These are phyloP conservation scores for Vigna mungo DNA, from an alignment of 306 rosid species.

Conservation along the genomic window DNA sequence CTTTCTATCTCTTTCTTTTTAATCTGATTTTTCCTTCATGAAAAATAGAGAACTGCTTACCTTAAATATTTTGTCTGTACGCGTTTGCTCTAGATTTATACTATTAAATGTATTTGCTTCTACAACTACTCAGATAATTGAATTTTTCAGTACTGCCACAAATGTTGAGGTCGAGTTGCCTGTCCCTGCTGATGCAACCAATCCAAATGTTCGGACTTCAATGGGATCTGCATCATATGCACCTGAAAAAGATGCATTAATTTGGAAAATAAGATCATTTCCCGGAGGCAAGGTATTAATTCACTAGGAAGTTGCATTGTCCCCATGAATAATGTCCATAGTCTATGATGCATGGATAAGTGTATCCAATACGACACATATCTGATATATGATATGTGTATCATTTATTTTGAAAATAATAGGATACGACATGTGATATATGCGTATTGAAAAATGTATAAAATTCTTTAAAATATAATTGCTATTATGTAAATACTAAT, in stretches of 20 bases:
- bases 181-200: slow-evolving; percentile 91
- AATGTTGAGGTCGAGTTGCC: slow-evolving; percentile 98
- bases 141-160: slow-evolving; percentile 87
- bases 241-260: slow-evolving; percentile 90
- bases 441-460: no score
- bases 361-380: no score
- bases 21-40: slow-evolving; percentile 5
- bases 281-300: slow-evolving; percentile 98
- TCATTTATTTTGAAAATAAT: no score
- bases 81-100: slow-evolving; percentile 37
- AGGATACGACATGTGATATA: no score
- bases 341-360: not conserved
- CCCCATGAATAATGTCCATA: slow-evolving; percentile 3
- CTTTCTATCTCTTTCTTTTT: slow-evolving; percentile 9
- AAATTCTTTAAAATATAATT: no score
- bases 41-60: slow-evolving; percentile 29
- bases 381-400: no score
- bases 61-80: slow-evolving; percentile 39
- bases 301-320: slow-evolving; percentile 38
- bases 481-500: no score
- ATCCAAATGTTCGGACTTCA: slow-evolving; percentile 91
- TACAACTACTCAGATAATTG: slow-evolving; percentile 41
- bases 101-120: slow-evolving; percentile 30
- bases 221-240: slow-evolving; percentile 99
- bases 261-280: slow-evolving; percentile 97